These are phyloP conservation scores for Aphanoascus verrucosus DNA, from an alignment of 2,329 filamentous ascomycete species.

Conservation along the genomic window DNA sequence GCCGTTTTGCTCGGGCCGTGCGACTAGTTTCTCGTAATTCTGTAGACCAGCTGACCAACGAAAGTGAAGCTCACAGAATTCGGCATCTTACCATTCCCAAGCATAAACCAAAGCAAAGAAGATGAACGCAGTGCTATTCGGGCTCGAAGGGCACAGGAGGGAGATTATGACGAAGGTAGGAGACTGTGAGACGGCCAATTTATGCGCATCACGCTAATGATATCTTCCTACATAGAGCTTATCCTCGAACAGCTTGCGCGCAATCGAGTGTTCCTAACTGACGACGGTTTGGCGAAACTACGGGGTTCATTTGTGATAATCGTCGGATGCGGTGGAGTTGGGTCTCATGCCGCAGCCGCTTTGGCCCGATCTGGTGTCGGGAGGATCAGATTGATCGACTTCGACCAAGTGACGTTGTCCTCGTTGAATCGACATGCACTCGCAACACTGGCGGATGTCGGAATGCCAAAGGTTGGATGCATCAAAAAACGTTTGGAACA, in stretches of 20 bases:
- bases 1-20: not conserved
- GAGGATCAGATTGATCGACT: slow-evolving; percentile 82
- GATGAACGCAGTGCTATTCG: slow-evolving; percentile 49
- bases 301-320: slow-evolving; percentile 75
- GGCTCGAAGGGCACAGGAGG: slow-evolving; percentile 49
- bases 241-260: slow-evolving; percentile 90
- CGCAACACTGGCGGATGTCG: slow-evolving; percentile 86
- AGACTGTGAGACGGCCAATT: not conserved
- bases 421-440: slow-evolving; percentile 94
- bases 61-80: slow-evolving; percentile 42
- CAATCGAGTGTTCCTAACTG: slow-evolving; percentile 80
- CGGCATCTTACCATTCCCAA: slow-evolving; percentile 29
- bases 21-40: not conserved
- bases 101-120: slow-evolving; percentile 36
- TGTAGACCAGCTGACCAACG: slow-evolving; percentile 27
- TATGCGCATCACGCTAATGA: not conserved
- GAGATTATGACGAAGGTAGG: slow-evolving; percentile 53
- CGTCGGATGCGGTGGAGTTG: slow-evolving; percentile 88
- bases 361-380: slow-evolving; percentile 81
- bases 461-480: slow-evolving; percentile 80
- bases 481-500: slow-evolving; percentile 70
- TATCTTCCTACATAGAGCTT: slow-evolving; percentile 48
- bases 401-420: slow-evolving; percentile 92
- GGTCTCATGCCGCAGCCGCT: slow-evolving; percentile 78
- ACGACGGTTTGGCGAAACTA: slow-evolving; percentile 68